phyloP scores from a whole-genome alignment of 306 rosid genomes.

The Nissolia schottii region DNA sequence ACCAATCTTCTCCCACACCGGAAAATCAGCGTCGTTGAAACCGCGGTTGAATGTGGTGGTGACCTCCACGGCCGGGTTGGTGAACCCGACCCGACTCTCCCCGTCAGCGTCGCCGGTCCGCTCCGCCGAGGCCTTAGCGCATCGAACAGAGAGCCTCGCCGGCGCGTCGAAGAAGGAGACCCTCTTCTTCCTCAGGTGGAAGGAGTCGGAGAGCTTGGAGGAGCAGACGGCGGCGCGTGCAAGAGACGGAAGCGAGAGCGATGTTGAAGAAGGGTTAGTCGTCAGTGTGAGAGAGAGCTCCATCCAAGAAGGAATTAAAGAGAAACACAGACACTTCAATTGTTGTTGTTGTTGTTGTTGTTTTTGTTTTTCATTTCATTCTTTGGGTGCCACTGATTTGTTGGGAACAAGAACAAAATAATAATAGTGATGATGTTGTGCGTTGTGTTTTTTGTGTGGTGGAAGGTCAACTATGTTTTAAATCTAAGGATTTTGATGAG shows the following conservation, averaged over 20 bases:
- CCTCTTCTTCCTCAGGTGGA: slow-evolving; percentile 34
- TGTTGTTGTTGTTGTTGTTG: too few relatives aligned
- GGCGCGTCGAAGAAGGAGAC: slow-evolving; percentile 17
- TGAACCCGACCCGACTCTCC: slow-evolving; percentile 46
- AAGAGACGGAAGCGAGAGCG: slow-evolving; percentile 41
- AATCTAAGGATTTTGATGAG: neutral
- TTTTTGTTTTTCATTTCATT: too few relatives aligned
- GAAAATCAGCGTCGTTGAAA: slow-evolving; percentile 69
- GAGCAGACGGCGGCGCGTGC: slow-evolving; percentile 38
- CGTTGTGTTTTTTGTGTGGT: too few relatives aligned
- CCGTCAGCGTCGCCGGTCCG: slow-evolving; percentile 46
- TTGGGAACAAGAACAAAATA: too few relatives aligned
- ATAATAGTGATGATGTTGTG: too few relatives aligned
- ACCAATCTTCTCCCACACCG: slow-evolving; percentile 92
- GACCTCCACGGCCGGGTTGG: slow-evolving; percentile 74
- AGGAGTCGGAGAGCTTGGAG: slow-evolving; percentile 38
- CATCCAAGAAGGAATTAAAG: slow-evolving; percentile 5
- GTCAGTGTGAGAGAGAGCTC: slow-evolving; percentile 34
- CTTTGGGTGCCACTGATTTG: too few relatives aligned
- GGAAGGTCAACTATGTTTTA: neutral
- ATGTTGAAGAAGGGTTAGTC: slow-evolving; percentile 40
- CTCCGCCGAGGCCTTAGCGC: slow-evolving; percentile 66
- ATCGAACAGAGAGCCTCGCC: slow-evolving; percentile 22
- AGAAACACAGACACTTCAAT: too few relatives aligned
- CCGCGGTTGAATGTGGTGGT: slow-evolving; percentile 57